Base-by-base conservation (phyloP, 768 basidiomycete genomes). In the Suillus ampliporus region DNA sequence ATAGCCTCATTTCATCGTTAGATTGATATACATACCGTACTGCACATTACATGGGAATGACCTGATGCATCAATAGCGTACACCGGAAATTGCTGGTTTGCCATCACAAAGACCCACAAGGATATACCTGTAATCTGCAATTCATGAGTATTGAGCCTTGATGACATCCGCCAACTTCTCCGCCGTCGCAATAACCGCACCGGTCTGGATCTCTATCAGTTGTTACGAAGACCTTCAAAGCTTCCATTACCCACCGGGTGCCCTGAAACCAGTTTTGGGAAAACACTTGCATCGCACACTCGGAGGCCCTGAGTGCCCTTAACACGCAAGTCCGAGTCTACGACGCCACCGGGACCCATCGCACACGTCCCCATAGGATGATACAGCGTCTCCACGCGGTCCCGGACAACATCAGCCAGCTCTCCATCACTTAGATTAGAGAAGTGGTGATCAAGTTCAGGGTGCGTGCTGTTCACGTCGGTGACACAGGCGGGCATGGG, bases 351-450 rank as follows among this genome's bases (percentile, higher is more conserved):
- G 11, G 28, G 53, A 34, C 60, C 63, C n/a, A 64, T 64, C 63
- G 61, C 11, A 54, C 60, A 31, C n/a, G 54, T 28, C 54, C 63
- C 79, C 59, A 76, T 62, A 0, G 82, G 83, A 63, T 83, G 80
- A 65, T 79, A 85, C 34, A 83, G 57, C 2, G 82, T 83, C 60
- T 79, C 76, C 14, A 75, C 57, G 48, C 79, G 68, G n/a, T 69
- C 58, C 60, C 76, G 69, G 19, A 84, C 60, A 40, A 72, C 57
- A 31, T 76, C 67, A 8, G 66, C 76, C 4, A 85, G 64, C 58
- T 76, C 77, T 13, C 71, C 64, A 57, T 79, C 80, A 48, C 64
- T 70, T 44, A 76, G 58, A 44, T 56, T 52, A 28, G 71, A 72
- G 44, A 84, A 57, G 52, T 69, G 62, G 66, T 83, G 79, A 64